A percentile compares a stretch with the other conserved stretches of the same genome.
Evolutionary conservation across 371 early-diverging fungal genomes (phyloP).

Genomic region (Phascolomyces articulosus): DNA sequence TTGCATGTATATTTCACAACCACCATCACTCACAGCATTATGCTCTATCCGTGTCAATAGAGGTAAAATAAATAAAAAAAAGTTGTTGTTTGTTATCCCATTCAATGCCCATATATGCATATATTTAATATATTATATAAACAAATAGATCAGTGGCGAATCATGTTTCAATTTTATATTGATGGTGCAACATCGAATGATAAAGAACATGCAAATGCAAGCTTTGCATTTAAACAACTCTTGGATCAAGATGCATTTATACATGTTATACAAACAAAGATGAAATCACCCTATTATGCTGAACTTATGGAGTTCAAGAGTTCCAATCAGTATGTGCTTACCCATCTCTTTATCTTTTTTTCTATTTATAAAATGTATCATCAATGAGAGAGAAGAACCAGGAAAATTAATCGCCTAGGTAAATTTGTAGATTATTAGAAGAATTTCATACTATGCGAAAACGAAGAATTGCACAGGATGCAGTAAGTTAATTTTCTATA

Average conservation of each 20-base stretch:
- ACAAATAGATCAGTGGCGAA: background rate
- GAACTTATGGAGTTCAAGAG: slow-evolving; percentile 3
- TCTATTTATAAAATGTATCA: background rate
- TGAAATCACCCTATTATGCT: background rate
- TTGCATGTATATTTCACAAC: slow-evolving; percentile 11
- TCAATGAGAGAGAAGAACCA: background rate
- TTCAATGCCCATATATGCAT: background rate
- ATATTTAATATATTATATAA: background rate
- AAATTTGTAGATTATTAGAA: background rate
- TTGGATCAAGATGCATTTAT: slow-evolving; percentile 4
- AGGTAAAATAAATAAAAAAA: slow-evolving; percentile 5
- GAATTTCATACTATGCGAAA: background rate
- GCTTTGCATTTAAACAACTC: slow-evolving; percentile 4
- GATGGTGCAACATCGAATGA: background rate
- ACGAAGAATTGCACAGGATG: slow-evolving; percentile 1
- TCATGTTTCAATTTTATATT: background rate
- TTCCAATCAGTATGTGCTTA: slow-evolving; percentile 4
- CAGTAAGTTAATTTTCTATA: slow-evolving; percentile 6
- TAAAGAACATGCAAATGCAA: slow-evolving; percentile 6
- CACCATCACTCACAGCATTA: background rate
- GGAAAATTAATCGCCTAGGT: background rate
- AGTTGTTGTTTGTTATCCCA: background rate
- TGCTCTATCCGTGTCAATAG: slow-evolving; percentile 1
- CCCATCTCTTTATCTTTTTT: too few relatives aligned
- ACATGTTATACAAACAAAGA: background rate